Evolutionary conservation across 768 basidiomycete species (phyloP), one percentile per base, ranked within the genome.

Genomic region (Pisolithus marmoratus): DNA sequence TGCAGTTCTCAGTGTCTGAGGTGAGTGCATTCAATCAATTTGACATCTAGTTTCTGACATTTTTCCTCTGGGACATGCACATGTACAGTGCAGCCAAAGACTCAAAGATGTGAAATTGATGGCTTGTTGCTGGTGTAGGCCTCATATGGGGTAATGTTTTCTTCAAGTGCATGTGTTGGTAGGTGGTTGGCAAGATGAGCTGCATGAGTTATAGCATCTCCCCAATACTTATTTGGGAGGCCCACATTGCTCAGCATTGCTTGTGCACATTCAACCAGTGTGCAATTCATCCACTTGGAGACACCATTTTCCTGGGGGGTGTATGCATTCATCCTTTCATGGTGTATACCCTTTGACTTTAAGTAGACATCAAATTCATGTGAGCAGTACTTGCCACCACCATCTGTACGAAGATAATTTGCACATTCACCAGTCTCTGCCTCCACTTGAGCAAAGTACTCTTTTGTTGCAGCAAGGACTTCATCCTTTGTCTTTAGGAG

Each of bases 331-430:
- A 20, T 50, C 29, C 23, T 42, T 31, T 50, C 29, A 22, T 50
- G 41, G 8, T 50, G 49, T 12, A 50, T 50, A 44, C n/a, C n/a
- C n/a, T n/a, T n/a, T n/a, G n/a, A n/a, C n/a, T n/a, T n/a, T n/a
- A n/a, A n/a, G n/a, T n/a, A n/a, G n/a, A n/a, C n/a, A n/a, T n/a
- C n/a, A n/a, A n/a, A n/a, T n/a, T n/a, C n/a, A n/a, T n/a, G n/a
- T n/a, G 67, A 68, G 0, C 66, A 52, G n/a, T 67, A 58, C 51
- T 72, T n/a, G n/a, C n/a, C 68, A 36, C 54, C 63, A 3, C 66
- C 67, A 14, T 38, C 12, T 5, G 15, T 38, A n/a, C 37, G 19
- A 38, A 38, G 19, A 38, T 38, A 38, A 14, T 38, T 38, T 38
- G 37, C 37, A 38, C 12, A n/a, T 14, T 38, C 12, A 14, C 37